Evolutionary conservation across 2,329 filamentous ascomycete species (phyloP).

Genomic region (Aureobasidium vineae): DNA sequence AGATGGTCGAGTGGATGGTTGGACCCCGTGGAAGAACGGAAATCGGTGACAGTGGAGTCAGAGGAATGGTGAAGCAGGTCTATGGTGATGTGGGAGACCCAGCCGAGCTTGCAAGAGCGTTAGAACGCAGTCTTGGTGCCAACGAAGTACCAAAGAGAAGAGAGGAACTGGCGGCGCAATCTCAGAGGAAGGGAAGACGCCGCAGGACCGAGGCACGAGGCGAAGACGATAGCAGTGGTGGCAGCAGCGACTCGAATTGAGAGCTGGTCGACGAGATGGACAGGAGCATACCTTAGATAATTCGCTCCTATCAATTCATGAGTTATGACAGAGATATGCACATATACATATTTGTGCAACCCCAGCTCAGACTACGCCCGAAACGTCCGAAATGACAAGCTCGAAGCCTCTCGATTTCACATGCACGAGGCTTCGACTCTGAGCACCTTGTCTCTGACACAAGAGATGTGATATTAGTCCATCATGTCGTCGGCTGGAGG

Average conservation of each 20-base stretch:
- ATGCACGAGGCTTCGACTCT: background rate
- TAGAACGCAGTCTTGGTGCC: constrained; percentile 38
- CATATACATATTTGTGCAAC: background rate
- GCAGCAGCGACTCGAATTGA: constrained; percentile 27
- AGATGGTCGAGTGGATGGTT: constrained; percentile 75
- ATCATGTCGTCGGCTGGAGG: constrained; percentile 13
- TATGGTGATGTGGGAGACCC: constrained; percentile 44
- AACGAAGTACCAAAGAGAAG: constrained; percentile 11
- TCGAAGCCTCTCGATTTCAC: constrained; percentile 13
- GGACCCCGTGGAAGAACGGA: constrained; percentile 85
- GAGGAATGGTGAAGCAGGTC: constrained; percentile 62
- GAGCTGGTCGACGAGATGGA: background rate
- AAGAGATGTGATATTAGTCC: background rate
- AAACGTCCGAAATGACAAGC: background rate
- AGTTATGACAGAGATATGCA: constrained; percentile 12
- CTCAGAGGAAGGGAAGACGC: constrained; percentile 3
- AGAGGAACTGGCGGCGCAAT: constrained; percentile 3
- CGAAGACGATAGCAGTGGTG: constrained; percentile 10
- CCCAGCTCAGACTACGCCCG: constrained; percentile 4
- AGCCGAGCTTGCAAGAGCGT: constrained; percentile 38
- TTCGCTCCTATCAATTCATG: background rate
- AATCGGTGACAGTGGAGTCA: constrained; percentile 72
- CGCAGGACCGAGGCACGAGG: constrained; percentile 1
- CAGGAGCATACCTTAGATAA: background rate
- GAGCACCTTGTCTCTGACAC: background rate